Base-by-base conservation (phyloP, 1,284 basidiomycete genomes). In the Pseudozyma flocculosa region DNA sequence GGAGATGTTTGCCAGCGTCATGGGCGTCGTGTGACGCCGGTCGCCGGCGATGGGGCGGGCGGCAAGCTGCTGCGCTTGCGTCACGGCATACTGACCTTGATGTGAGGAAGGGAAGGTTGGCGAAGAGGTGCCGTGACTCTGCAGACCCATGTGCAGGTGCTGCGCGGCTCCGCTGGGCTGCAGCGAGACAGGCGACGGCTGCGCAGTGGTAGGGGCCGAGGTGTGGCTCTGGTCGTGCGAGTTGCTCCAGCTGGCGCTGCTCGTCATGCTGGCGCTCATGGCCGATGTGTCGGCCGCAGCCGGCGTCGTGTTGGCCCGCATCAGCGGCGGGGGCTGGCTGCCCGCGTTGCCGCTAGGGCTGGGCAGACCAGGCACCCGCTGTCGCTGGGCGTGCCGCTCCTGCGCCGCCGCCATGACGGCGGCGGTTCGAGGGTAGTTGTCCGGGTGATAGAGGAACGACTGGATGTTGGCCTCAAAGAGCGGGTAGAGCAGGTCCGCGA, bases 401-500 rank as follows among this genome's bases (percentile, higher is more conserved):
- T 73, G 73, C 38, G 75, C 75, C 11, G 75, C 75, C 34, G 75
- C 73, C 54, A 76, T 75, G 37, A 76, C 75, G 22, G 75, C 75
- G 9, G 73, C 72, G 17, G 75, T 76, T 29, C 75, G 58, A 3
- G 70, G 75, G 48, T 75, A 74, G 58, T 76, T 76, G 60, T 78
- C 75, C 11, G 75, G 75, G 47, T 76, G 72, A 60, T 76, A 76
- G 39, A 76, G 61, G 62, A 76, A 76, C 40, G 73, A 71, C 60
- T 76, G 72, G 44, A 78, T 75, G 68, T 78, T 76, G 48, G 65
- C 57, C 61, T 78, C 75, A 48, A 78, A 78, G 18, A 78, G 65
- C n/a, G 75, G 75, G 53, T 76, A 78, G 40, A 78, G 65, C 18
- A 66, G 60, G 18, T 75, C 74, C 39, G 68, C 59, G 40, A 78